Conservation (phyloP, 371 early-diverging fungal genomes). For the Smittium mucronatum region DNA sequence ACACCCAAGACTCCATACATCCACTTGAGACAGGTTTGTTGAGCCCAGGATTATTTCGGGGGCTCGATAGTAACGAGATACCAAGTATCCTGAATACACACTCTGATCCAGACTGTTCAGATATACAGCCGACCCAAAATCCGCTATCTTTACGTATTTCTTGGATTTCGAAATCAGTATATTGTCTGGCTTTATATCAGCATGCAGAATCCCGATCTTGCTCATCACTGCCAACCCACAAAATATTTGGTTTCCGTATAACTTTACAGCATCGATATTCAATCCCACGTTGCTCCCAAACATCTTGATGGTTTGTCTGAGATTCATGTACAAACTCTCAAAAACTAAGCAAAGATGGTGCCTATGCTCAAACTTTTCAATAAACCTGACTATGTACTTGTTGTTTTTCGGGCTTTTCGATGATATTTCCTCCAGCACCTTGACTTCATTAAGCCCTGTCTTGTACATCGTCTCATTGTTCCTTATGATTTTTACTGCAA, state of each 20-base stretch:
- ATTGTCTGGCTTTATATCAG: constrained; percentile 98
- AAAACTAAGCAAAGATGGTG: constrained; percentile 88
- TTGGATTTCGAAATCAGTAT: constrained; percentile 74
- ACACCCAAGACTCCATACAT: constrained; percentile 98
- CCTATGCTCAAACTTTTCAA: constrained; percentile 77
- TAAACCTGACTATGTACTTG: constrained; percentile 71
- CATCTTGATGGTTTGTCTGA: constrained; percentile 84
- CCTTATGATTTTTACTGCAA: constrained; percentile 93
- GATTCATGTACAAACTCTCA: constrained; percentile 71
- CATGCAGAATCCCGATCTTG: constrained; percentile 77
- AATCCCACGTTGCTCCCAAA: constrained; percentile 86
- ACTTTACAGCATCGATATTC: constrained; percentile 78
- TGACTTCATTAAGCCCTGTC: constrained; percentile 83
- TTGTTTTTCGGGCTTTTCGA: constrained; percentile 74
- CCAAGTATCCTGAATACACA: constrained; percentile 89
- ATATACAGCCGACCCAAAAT: constrained; percentile 87
- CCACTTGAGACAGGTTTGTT: constrained; percentile 56
- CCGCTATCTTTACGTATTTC: constrained; percentile 75
- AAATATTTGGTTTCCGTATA: constrained; percentile 86
- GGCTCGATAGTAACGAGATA: constrained; percentile 96
- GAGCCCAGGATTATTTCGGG: constrained; percentile 97
- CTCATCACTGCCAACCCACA: constrained; percentile 68
- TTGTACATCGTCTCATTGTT: constrained; percentile 89
- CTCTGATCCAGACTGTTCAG: constrained; percentile 17
- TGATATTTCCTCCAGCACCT: constrained; percentile 66